phyloP scores from a whole-genome alignment of 495 filamentous ascomycete species.

The Penicillium herquei region DNA sequence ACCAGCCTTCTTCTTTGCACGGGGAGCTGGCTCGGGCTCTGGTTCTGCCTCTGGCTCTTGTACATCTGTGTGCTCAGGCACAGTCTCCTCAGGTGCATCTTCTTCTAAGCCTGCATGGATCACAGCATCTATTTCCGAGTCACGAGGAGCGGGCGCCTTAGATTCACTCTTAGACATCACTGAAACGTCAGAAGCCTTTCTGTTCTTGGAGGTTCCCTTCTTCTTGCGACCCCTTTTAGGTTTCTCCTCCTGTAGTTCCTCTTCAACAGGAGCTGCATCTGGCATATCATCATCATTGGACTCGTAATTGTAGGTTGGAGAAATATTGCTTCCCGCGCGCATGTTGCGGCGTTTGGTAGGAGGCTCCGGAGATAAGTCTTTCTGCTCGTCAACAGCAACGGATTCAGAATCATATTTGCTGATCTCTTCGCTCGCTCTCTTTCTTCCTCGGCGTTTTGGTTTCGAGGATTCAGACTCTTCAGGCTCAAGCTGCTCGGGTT shows the following conservation, averaged over 20 bases:
- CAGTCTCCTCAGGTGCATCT: conserved; percentile 14
- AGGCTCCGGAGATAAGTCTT: conserved; percentile 40
- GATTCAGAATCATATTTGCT: conserved; percentile 43
- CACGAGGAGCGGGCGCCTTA: conserved; percentile 43
- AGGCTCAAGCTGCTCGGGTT: conserved; percentile 29
- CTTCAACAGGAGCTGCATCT: conserved; percentile 25
- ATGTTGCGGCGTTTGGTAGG: conserved; percentile 67
- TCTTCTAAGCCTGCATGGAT: conserved; percentile 63
- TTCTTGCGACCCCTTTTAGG: conserved; percentile 43
- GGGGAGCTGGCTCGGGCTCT: conserved; percentile 23
- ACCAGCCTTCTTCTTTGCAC: conserved; percentile 36
- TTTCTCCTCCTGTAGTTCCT: conserved; percentile 21
- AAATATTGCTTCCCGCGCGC: conserved; percentile 43
- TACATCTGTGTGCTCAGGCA: conserved; percentile 8
- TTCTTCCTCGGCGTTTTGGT: conserved; percentile 54
- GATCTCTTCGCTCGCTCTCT: conserved; percentile 63
- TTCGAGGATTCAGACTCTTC: conserved; percentile 33
- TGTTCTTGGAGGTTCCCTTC: conserved; percentile 41
- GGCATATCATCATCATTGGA: conserved; percentile 19
- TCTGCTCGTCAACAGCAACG: conserved; percentile 11
- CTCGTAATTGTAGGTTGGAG: conserved; percentile 21
- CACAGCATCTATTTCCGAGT: conserved; percentile 68
- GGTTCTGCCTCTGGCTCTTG: background rate
- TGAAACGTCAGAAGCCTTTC: conserved; percentile 55
- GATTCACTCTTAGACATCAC: conserved; percentile 40